Evolutionary conservation across 768 basidiomycete species (phyloP), one percentile per base, ranked within the genome.

Genomic region (Leccinum ochraceum): DNA sequence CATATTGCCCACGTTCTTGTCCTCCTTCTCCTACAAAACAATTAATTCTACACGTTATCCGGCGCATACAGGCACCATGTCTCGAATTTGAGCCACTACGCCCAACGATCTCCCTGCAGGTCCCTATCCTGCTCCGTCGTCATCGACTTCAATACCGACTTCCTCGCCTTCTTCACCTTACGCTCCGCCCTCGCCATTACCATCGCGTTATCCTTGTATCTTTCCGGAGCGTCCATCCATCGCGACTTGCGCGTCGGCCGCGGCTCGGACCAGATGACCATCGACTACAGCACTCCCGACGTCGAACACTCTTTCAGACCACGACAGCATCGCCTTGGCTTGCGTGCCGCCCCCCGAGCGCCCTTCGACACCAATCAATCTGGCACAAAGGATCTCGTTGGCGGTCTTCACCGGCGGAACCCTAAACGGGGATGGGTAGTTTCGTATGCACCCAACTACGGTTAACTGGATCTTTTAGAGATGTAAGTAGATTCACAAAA

Each of bases 71-170:
- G 13, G 13, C 34, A 36, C 34, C 11, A 34, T 30, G 30, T 79
- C 79, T 98, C 97, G 76, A 98, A 98, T 77, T 89, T 94, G 67
- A 93, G 78, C 94, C 95, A 97, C 95, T 95, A 98, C 2, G 83
- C 97, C 95, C 95, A 98, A 7, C 86, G 82, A 74, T 98, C 96
- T 3, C 95, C 94, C 30, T 87, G 73, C n/a, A n/a, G n/a, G 73
- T 94, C 93, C 22, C 78, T 76, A 65, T 74, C 71, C 39, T 73
- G 68, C 52, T 67, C 73, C 58, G 84, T 83, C 26, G 79, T 85
- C 17, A 92, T 86, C 3, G 94, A 88, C 52, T 94, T 81, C 82
- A 86, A 75, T 98, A 97, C 96, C 95, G 28, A 98, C 59, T 91
- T 85, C 51, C 95, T 77, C 11, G 97, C 95, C 77, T 96, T 95